phyloP scores from a whole-genome alignment of 176 grass and related monocot genomes.

The Raddia guianensis region DNA sequence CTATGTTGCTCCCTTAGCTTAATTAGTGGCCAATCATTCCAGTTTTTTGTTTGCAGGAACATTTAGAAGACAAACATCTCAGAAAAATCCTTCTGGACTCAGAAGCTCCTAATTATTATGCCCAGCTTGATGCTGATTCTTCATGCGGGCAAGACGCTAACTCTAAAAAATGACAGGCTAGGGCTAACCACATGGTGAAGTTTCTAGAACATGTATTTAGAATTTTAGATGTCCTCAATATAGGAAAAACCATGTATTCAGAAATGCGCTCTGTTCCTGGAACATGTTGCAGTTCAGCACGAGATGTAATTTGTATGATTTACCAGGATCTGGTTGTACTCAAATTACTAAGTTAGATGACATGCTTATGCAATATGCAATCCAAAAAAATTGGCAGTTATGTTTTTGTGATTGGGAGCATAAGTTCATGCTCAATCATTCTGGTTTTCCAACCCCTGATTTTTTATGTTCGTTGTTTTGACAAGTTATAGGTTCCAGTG shows the following conservation, averaged over 20 bases:
- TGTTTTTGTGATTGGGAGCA: constrained; percentile 3
- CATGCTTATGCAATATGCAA: not conserved
- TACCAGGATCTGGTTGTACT: not conserved
- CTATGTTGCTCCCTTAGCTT: not conserved
- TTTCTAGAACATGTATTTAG: not conserved
- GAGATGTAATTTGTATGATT: constrained; percentile 13
- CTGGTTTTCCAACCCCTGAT: not conserved
- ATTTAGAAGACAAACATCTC: constrained; percentile 88
- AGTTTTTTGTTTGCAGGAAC: constrained; percentile 53
- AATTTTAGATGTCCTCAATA: not conserved
- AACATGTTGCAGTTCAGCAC: constrained; percentile 2
- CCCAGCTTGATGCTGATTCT: constrained; percentile 45
- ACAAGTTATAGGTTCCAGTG: not conserved
- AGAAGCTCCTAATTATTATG: constrained; percentile 51
- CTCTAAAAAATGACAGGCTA: constrained; percentile 22
- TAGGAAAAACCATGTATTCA: constrained; percentile 5
- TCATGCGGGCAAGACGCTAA: constrained; percentile 22
- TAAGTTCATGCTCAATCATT: not conserved
- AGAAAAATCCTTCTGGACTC: constrained; percentile 68
- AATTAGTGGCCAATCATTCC: not conserved
- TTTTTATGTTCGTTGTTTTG: not conserved
- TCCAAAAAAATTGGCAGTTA: not conserved
- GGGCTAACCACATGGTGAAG: not conserved
- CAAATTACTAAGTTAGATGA: not conserved
- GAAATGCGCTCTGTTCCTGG: not conserved